Evolutionary conservation across 2,329 filamentous ascomycete species (phyloP).

Genomic region (Achaetomium macrosporum): DNA sequence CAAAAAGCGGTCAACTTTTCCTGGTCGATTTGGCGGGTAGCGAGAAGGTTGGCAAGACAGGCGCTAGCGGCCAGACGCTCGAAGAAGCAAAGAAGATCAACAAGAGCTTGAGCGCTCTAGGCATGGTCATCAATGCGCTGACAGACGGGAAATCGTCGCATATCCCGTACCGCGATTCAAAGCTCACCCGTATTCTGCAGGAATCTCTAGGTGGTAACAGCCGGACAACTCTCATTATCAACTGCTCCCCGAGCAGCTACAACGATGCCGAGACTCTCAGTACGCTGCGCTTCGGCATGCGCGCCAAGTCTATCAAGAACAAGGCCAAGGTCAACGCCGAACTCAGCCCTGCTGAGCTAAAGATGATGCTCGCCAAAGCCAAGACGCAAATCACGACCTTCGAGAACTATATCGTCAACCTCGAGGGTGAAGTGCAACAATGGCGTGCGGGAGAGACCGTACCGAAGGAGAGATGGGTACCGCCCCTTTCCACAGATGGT

Average conservation of each 20-base stretch:
- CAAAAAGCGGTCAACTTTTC: conserved; percentile 94
- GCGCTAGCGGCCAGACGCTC: conserved; percentile 91
- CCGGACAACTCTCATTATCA: conserved; percentile 96
- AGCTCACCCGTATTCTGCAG: conserved; percentile 94
- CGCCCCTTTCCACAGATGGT: conserved; percentile 53
- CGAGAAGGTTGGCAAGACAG: conserved; percentile 98
- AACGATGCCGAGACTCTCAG: conserved; percentile 93
- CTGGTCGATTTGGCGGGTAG: conserved; percentile 96
- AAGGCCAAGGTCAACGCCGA: conserved; percentile 99
- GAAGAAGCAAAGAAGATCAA: conserved; percentile 99
- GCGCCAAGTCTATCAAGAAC: conserved; percentile 98
- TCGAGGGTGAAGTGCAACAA: conserved; percentile 77
- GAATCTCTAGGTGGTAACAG: conserved; percentile 97
- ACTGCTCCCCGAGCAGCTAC: conserved; percentile 97
- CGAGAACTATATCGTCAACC: conserved; percentile 73
- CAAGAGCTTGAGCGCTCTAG: conserved; percentile 95
- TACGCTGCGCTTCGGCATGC: conserved; percentile 88
- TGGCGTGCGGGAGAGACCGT: conserved; percentile 89
- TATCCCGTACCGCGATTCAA: conserved; percentile 94
- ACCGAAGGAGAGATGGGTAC: conserved; percentile 82
- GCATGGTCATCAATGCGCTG: conserved; percentile 97
- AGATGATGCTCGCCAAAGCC: conserved; percentile 84
- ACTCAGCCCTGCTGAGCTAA: conserved; percentile 91
- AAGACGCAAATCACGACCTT: conserved; percentile 85
- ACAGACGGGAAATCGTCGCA: conserved; percentile 97